Evolutionary conservation across 2,329 filamentous ascomycete species (phyloP), one percentile per base, ranked within the genome.

Genomic region (Talaromyces sp.): DNA sequence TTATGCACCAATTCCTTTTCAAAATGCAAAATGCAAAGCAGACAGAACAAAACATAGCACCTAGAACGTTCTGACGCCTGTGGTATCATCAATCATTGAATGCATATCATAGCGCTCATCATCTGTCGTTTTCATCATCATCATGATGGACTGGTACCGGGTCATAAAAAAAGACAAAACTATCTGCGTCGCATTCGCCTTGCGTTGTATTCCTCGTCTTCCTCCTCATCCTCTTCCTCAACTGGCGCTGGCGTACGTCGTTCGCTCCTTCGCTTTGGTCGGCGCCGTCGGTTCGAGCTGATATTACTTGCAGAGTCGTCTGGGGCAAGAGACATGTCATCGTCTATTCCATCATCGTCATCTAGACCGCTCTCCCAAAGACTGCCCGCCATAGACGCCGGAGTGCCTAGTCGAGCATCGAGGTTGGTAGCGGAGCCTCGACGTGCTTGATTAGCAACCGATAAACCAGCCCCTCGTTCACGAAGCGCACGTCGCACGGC

Each of bases 381-480:
- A 6, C 72, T 68, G 1, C 72, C 72, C 8, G 70, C 69, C 0
- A 70, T 73, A 27, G 76, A 78, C 1, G 78, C 78, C 0, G 78
- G 78, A 1, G 80, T 82, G 35, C 78, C 79, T 45, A 80, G 67
- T 33, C 79, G 74, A 3, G 78, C 77, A 69, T 80, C 77, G 33
- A 80, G 75, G n/a, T 66, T 66, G 13, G 61, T 62, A 3, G 66
- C 71, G 2, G 74, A 75, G 22, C 79, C 80, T 37, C 80, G 75
- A 5, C 81, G 76, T 58, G 76, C 75, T 69, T 82, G 80, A 50
- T 75, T 81, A 16, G 81, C 81, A 24, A 81, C 74, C 0, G 80
- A 86, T 4, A 98, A 82, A 1, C 92, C 93, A 0, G 92, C 92
- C 14, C 89, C 89, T 47, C 94, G 90, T 74, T 95, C 90, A 6